Conservation (phyloP, 768 basidiomycete species). For the Bullera alba region DNA sequence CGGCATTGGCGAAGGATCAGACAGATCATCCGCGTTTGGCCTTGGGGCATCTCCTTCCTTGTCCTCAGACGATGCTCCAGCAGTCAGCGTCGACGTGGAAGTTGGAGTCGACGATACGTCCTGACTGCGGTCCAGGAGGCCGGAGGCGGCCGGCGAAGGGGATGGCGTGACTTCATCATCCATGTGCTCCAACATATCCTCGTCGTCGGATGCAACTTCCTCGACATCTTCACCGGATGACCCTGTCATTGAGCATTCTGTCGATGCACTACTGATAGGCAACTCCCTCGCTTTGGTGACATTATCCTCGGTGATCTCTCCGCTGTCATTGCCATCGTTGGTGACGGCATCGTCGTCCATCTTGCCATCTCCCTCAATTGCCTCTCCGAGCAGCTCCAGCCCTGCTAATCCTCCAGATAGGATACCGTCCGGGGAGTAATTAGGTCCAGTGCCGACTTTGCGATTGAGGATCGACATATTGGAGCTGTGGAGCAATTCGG, state of each 20-base stretch:
- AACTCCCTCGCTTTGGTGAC: slow-evolving; percentile 51
- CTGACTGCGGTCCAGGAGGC: background rate
- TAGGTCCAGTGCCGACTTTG: slow-evolving; percentile 56
- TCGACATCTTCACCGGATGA: too few relatives aligned
- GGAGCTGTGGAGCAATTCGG: slow-evolving; percentile 93
- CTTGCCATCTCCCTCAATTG: slow-evolving; percentile 66
- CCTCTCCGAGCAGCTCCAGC: slow-evolving; percentile 77
- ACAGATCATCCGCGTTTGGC: too few relatives aligned
- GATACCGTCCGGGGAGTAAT: slow-evolving; percentile 77
- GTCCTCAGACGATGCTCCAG: background rate
- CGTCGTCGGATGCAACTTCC: slow-evolving; percentile 24
- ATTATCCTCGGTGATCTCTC: slow-evolving; percentile 53
- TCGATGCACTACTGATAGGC: slow-evolving; percentile 45
- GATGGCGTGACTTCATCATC: slow-evolving; percentile 29
- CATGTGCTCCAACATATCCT: slow-evolving; percentile 24
- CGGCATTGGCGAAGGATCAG: slow-evolving; percentile 11
- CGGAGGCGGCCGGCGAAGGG: slow-evolving; percentile 12
- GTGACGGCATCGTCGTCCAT: slow-evolving; percentile 59
- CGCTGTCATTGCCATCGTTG: slow-evolving; percentile 56
- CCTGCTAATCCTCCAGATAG: slow-evolving; percentile 78
- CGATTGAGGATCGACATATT: slow-evolving; percentile 97
- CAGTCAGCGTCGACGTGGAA: background rate
- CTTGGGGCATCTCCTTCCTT: too few relatives aligned
- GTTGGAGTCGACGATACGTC: background rate
- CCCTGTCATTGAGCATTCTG: slow-evolving; percentile 32